Evolutionary conservation across 148 eudicot species (phyloP), one percentile per base, ranked within the genome.

Genomic region (Cornus controversa): DNA sequence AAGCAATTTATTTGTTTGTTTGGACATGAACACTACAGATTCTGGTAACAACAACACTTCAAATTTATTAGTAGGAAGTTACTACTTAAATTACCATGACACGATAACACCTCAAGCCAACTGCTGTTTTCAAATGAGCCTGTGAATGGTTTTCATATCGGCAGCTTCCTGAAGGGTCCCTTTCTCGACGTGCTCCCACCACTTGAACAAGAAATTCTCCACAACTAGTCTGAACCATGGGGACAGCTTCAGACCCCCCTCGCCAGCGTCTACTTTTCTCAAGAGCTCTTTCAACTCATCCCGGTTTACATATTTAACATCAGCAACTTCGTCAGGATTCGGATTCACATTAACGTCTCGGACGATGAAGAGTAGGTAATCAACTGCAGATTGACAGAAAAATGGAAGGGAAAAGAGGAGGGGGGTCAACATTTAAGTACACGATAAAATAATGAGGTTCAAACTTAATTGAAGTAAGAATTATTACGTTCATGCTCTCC

Each of bases 401-500:
- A 36, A 36, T 6, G 37, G 6, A 36, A 6, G 63, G 15, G 23
- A n/a, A n/a, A n/a, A n/a, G n/a, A n/a, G n/a, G 11, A 60, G 20
- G 2, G 24, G 6, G 25, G 24, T 22, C 23, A 60, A 60, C 24
- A 50, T 50, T 16, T 11, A 50, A 16, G 57, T 1, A 50, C 57
- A 11, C 2, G 20, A 50, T 18, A 50, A 50, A 50, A 15, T 16
- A 50, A 50, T 11, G 57, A 16, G 2, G 15, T 50, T 50, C 20
- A 50, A 50, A 50, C 13, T 50, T 13, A 50, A 34, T 10, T 4
- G 23, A 76, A 22, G 74, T n/a, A 58, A 63, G 40, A 64, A 28
- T 16, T 20, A 70, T 84, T 87, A 95, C 99, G 83, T 89, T 95
- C 99, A 77, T 95, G 98, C 82, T 95, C 99, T 67, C 99, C 99